These are phyloP conservation scores for Akanthomyces uredinophilus DNA, from an alignment of 2,329 filamentous ascomycete species.

Conservation along the genomic window DNA sequence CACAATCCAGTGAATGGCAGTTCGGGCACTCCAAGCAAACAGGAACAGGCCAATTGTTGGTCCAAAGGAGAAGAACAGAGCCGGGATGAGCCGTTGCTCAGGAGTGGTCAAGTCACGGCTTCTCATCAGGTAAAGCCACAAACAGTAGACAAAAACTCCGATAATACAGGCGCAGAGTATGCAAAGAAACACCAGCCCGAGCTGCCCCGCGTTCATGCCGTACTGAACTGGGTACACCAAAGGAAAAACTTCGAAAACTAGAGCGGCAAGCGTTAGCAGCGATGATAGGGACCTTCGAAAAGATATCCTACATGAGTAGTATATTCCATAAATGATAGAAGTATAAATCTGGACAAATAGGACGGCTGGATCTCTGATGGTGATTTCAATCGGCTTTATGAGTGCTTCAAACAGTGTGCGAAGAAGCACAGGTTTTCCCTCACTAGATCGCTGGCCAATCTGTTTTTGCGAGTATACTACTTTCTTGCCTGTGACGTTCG, in stretches of 20 bases:
- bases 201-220: conserved; percentile 50
- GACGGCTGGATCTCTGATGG: conserved; percentile 29
- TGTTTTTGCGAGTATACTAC: too few relatives aligned
- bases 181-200: conserved; percentile 52
- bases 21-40: conserved; percentile 65
- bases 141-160: conserved; percentile 38
- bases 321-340: too few relatives aligned
- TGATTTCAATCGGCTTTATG: conserved; percentile 27
- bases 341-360: too few relatives aligned
- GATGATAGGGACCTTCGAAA: too few relatives aligned
- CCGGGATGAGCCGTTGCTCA: conserved; percentile 19
- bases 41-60: conserved; percentile 65
- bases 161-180: conserved; percentile 45
- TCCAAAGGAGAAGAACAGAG: conserved; percentile 47
- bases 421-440: too few relatives aligned
- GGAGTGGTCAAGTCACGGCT: conserved; percentile 14
- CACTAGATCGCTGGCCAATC: too few relatives aligned
- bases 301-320: too few relatives aligned
- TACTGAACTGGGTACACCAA: conserved; percentile 42
- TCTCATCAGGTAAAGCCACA: conserved; percentile 13
- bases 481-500: too few relatives aligned
- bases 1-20: conserved; percentile 53
- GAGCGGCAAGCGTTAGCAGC: too few relatives aligned
- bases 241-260: conserved; percentile 52
- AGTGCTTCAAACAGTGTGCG: conserved; percentile 13